Evolutionary conservation across 2,329 filamentous ascomycete species (phyloP), one percentile per base, ranked within the genome.

Genomic region (Penicillium sp.): DNA sequence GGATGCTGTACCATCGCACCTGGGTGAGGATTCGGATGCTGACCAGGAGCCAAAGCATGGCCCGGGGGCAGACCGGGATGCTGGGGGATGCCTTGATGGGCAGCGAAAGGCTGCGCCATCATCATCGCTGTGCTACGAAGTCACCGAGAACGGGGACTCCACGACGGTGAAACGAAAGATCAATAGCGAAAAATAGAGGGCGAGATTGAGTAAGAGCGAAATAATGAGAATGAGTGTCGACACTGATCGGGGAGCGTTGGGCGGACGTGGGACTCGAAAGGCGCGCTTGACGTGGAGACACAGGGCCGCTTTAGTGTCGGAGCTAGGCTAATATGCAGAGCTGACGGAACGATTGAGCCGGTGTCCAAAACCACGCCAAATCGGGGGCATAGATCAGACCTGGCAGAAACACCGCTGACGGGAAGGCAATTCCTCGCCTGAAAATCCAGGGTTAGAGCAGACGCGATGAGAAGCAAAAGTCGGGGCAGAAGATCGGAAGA

Each of bases 51-150:
- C 81, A 88, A 87, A 64, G 85, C 85, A 69, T 88, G 86, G 56
- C 84, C 86, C 66, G 86, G 86, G 66, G 84, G 81, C 71, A 88
- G 79, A 60, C 85, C 85, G 56, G 84, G 83, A 66, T 85, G 84
- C 62, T 86, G 79, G 63, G 79, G 85, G 77, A 88, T 86, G 76
- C 81, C 82, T 76, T 85, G 83, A 78, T 85, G 83, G 75, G 84
- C 82, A 73, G 85, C 83, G 74, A 84, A 88, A 66, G 81, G 81
- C 75, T 82, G 81, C 73, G 80, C 76, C 80, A 83, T 83, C 78
- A 82, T 83, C 75, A 85, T 84, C 80, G 85, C 75, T 75, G 69
- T 69, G 58, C 67, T 63, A 70, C 68, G 67, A 73, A 74, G 71
- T 73, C 74, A 73, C 71, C 73, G 68, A 72, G 58, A 66, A 73